Evolutionary conservation across 805 yeast species (phyloP).

Genomic region (Jamesozyma rosinii): DNA sequence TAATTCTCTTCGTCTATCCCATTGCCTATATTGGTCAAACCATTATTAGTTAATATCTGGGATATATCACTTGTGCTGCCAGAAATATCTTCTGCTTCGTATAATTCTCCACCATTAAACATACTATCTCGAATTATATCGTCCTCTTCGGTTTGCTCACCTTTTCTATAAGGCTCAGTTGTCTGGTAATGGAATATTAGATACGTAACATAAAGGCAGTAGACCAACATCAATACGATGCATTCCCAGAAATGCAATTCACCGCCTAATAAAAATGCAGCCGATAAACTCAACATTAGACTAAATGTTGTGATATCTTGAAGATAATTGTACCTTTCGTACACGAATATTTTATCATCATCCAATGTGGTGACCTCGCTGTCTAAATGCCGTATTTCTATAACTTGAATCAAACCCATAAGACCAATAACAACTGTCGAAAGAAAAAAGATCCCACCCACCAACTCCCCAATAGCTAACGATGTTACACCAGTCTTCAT

Average conservation of each 20-base stretch:
- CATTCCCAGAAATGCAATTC: slow-evolving; percentile 49
- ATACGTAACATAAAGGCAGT: not conserved
- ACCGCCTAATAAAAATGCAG: slow-evolving; percentile 49
- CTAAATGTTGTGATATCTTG: slow-evolving; percentile 56
- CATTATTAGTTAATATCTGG: not conserved
- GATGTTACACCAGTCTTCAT: slow-evolving; percentile 62
- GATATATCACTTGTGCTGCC: not conserved
- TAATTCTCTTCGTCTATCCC: not conserved
- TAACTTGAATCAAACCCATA: slow-evolving; percentile 43
- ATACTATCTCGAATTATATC: not conserved
- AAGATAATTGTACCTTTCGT: slow-evolving; percentile 39
- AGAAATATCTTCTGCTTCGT: not conserved
- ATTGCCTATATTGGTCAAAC: not conserved
- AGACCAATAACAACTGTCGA: slow-evolving; percentile 72
- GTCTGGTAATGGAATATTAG: not conserved
- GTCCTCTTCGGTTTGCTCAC: not conserved
- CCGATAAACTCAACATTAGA: slow-evolving; percentile 37
- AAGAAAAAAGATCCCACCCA: slow-evolving; percentile 83
- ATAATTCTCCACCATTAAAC: not conserved
- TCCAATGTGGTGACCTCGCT: not conserved
- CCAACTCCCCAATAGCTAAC: slow-evolving; percentile 80
- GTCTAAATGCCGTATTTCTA: not conserved
- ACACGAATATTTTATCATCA: slow-evolving; percentile 2
- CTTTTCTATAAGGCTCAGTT: not conserved
- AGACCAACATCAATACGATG: slow-evolving; percentile 17